Conservation (phyloP, 169 alveolate genomes). For the Blepharisma undulans region DNA sequence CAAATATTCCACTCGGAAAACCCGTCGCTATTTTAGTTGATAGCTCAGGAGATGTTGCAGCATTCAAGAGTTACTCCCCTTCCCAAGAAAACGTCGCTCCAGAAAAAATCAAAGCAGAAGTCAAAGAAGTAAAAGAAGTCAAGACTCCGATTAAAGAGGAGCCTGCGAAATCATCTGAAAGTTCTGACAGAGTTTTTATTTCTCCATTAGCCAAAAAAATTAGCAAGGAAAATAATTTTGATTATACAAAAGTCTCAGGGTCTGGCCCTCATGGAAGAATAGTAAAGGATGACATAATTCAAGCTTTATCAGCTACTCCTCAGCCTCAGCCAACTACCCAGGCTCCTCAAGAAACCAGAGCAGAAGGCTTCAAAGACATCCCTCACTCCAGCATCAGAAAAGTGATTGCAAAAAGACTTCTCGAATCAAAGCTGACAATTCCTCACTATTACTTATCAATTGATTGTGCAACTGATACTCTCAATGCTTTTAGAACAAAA, state of each 20-base stretch:
- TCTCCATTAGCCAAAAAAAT: conserved; percentile 31
- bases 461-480: conserved; percentile 7
- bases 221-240: background rate
- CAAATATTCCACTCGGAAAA: conserved; percentile 32
- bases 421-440: conserved; percentile 35
- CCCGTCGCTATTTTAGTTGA: conserved; percentile 70
- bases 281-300: conserved; percentile 15
- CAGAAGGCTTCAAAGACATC: background rate
- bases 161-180: background rate
- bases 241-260: background rate
- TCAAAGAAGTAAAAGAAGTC: background rate
- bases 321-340: background rate
- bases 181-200: background rate
- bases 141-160: background rate
- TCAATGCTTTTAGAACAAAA: background rate
- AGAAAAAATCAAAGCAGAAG: background rate
- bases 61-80: conserved; percentile 53
- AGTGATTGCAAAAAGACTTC: conserved; percentile 23
- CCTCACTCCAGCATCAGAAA: conserved; percentile 27
- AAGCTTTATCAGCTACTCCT: background rate
- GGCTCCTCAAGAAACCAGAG: background rate
- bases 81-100: background rate
- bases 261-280: conserved; percentile 34
- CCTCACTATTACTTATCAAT: conserved; percentile 6
- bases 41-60: conserved; percentile 57